Base-by-base conservation (phyloP, 768 basidiomycete species). In the Psilocybe sp. region DNA sequence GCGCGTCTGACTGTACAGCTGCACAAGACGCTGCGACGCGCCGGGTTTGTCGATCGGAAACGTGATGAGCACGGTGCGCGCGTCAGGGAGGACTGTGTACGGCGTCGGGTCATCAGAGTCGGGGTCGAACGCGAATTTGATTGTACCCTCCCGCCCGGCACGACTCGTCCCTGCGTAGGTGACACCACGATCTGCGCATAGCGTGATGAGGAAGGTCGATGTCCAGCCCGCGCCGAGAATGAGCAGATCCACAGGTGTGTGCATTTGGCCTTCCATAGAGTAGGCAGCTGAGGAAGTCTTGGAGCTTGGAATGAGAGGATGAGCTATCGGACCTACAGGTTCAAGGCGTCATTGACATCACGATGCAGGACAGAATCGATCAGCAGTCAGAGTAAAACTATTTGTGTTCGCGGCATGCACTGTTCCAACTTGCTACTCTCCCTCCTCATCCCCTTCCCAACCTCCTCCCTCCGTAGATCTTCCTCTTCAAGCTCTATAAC, bases 161-260 rank as follows among this genome's bases (percentile, higher is more conserved):
- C 84, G 76, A n/a, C 74, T 76, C 0, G 84, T 85, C 2, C 77
- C 72, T 2, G 78, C 78, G 60, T 70, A 75, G 1, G 69, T 65
- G 47, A 84, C 46, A 9, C 62, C 53, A 15, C 70, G 65, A 14
- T 67, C 54, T 2, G 59, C 20, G 61, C 81, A 80, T 28, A 81
- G 77, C 0, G 82, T 77, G 34, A 80, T 68, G 19, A 86, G 70
- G 66, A 85, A 87, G 7, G 68, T 72, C 1, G 77, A 80, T 4
- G 80, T 80, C 84, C 85, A 87, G 31, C 84, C 84, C 20, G 81
- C 81, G 32, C 84, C 85, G 42, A 87, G 74, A 54, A 87, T 78
- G 46, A 85, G 75, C 32, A 84, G 64, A 49, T 82, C 78, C 48
- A 82, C 74, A 1, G 60, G 38, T 54, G 60, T 60, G n/a, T 45